phyloP scores from a whole-genome alignment of 2,329 filamentous ascomycete species.

The Onygenales sp. region DNA sequence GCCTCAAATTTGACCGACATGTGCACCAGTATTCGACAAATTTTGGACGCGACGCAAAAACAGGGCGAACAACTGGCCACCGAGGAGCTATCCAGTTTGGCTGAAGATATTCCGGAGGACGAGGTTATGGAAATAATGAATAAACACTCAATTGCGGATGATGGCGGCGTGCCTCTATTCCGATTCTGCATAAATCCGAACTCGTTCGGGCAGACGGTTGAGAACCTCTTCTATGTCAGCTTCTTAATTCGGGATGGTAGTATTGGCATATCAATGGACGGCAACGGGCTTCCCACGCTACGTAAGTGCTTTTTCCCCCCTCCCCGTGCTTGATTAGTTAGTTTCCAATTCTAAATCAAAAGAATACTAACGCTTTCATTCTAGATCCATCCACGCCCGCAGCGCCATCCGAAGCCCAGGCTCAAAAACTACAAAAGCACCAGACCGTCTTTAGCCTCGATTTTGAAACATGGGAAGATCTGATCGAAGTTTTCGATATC shows the following conservation, averaged over 20 bases:
- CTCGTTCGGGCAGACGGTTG: conserved; percentile 89
- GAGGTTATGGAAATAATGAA: conserved; percentile 24
- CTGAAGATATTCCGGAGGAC: conserved; percentile 19
- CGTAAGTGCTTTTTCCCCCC: conserved; percentile 46
- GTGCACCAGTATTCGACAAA: conserved; percentile 62
- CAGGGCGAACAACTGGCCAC: conserved; percentile 41
- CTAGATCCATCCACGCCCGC: conserved; percentile 33
- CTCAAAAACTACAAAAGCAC: conserved; percentile 55
- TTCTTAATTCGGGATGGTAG: conserved; percentile 85
- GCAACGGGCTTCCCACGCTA: conserved; percentile 65
- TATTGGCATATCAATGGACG: conserved; percentile 64
- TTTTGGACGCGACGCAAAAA: conserved; percentile 40
- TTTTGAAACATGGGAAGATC: conserved; percentile 69
- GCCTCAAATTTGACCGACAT: conserved; percentile 67
- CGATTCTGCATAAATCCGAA: conserved; percentile 81
- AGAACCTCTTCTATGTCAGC: conserved; percentile 94
- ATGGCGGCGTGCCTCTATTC: conserved; percentile 68
- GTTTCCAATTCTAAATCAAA: not conserved
- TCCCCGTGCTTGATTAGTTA: conserved; percentile 7
- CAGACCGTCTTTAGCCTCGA: conserved; percentile 87
- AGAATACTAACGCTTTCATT: conserved; percentile 10
- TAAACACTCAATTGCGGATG: conserved; percentile 54
- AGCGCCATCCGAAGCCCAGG: conserved; percentile 35
- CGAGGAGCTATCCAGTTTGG: conserved; percentile 27
- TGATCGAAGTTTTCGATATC: conserved; percentile 69